phyloP scores from a whole-genome alignment of 2,329 filamentous ascomycete genomes.

The Sordariomycetes sp. region DNA sequence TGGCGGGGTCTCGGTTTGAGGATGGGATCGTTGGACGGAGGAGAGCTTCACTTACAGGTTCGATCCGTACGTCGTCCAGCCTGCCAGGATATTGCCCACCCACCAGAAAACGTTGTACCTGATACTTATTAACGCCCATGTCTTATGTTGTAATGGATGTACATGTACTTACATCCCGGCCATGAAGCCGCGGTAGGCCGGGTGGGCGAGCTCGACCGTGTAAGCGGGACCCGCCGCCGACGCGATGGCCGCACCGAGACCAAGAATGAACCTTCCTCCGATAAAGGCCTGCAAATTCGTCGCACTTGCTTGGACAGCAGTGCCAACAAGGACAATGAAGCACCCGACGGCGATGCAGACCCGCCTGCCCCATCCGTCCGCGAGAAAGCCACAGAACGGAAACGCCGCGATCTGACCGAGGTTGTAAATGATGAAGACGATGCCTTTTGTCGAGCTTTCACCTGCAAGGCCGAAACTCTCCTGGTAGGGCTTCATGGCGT shows the following conservation, averaged over 20 bases:
- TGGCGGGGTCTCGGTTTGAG: too few relatives aligned
- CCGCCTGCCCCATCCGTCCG: constrained; percentile 38
- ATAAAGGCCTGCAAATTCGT: constrained; percentile 32
- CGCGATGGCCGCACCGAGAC: constrained; percentile 38
- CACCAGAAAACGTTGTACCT: constrained; percentile 42
- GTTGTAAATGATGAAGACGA: constrained; percentile 47
- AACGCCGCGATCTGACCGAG: constrained; percentile 49
- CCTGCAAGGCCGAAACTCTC: constrained; percentile 26
- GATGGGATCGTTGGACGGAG: not conserved
- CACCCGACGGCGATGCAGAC: constrained; percentile 43
- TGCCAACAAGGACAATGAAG: constrained; percentile 39
- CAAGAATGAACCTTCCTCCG: constrained; percentile 37
- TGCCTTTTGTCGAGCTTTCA: not conserved
- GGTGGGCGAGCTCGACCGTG: constrained; percentile 43
- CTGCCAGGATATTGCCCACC: constrained; percentile 42
- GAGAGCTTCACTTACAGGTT: not conserved
- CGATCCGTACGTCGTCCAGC: constrained; percentile 40
- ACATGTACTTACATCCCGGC: not conserved
- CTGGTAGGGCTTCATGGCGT: constrained; percentile 44
- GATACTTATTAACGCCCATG: constrained; percentile 25
- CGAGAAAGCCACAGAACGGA: constrained; percentile 42
- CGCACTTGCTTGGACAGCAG: constrained; percentile 37
- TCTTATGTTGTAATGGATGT: not conserved
- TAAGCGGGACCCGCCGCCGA: constrained; percentile 34
- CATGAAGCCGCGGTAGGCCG: constrained; percentile 31